A percentile compares a stretch with the other conserved stretches of the same genome.
Conservation (phyloP, 306 rosid species). For the Vigna reflexopilosa region DNA sequence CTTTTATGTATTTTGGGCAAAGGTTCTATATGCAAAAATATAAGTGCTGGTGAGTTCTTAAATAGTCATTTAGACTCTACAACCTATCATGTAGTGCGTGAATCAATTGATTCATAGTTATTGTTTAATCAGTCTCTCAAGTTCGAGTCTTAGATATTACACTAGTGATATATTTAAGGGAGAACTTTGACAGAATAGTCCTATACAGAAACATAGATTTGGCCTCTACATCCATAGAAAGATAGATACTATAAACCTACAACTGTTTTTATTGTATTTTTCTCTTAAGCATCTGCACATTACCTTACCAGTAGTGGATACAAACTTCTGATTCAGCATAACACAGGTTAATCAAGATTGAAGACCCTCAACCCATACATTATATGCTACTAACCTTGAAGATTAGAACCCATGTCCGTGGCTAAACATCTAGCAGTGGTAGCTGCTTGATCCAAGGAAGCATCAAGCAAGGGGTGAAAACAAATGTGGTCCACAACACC, state of each 20-base stretch:
- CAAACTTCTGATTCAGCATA: not conserved
- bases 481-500: constrained; percentile 93
- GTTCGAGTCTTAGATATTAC: too few relatives aligned
- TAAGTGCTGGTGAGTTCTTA: not conserved
- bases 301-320: not conserved
- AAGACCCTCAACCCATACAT: not conserved
- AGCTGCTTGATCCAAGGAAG: constrained; percentile 77
- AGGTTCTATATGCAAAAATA: not conserved
- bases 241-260: too few relatives aligned
- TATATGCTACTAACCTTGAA: constrained; percentile 69
- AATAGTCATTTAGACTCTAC: not conserved
- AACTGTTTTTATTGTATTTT: too few relatives aligned
- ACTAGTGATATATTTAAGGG: too few relatives aligned
- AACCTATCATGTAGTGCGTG: not conserved
- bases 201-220: too few relatives aligned
- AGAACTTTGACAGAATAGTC: too few relatives aligned
- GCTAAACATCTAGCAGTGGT: constrained; percentile 67
- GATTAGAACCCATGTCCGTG: constrained; percentile 58
- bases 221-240: too few relatives aligned
- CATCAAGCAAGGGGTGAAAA: constrained; percentile 74
- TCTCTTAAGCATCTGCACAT: not conserved
- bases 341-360: not conserved
- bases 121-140: not conserved
- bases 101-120: not conserved
- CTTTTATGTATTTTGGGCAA: not conserved